Evolutionary conservation across 2,329 filamentous ascomycete genomes (phyloP).

Genomic region (Ceratocystiopsis minuta): DNA sequence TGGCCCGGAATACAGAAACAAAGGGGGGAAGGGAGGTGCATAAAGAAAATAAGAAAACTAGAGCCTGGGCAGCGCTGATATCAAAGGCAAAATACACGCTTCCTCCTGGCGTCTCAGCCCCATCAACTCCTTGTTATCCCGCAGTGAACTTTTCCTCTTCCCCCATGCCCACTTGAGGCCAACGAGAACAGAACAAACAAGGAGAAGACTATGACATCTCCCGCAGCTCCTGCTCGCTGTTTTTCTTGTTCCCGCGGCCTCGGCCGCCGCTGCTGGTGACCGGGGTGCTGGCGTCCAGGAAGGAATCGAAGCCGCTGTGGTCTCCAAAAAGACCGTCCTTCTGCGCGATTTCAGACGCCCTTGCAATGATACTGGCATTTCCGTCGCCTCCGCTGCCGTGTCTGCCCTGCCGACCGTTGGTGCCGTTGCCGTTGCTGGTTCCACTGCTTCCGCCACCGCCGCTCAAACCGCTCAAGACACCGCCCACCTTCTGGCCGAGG

Average conservation of each 20-base stretch:
- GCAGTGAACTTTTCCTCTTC: too few species aligned
- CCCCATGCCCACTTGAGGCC: too few species aligned
- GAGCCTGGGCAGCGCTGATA: too few species aligned
- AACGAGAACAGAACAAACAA: too few species aligned
- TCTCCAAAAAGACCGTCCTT: constrained; percentile 3
- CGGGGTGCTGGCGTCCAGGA: not conserved
- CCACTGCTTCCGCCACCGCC: constrained; percentile 8
- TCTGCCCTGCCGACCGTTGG: not conserved
- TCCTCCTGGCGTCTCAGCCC: too few species aligned
- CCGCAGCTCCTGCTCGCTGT: constrained; percentile 7
- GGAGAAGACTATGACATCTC: constrained; percentile 4
- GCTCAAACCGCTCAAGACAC: constrained; percentile 9
- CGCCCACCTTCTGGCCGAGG: constrained; percentile 10
- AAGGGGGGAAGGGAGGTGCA: too few species aligned
- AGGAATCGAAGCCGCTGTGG: constrained; percentile 3
- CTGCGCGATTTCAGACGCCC: too few species aligned
- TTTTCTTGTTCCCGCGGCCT: constrained; percentile 2
- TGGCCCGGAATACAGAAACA: too few species aligned
- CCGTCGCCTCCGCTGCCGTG: constrained; percentile 2
- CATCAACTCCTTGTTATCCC: too few species aligned
- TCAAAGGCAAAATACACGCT: too few species aligned
- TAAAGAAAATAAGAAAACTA: too few species aligned
- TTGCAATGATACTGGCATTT: too few species aligned
- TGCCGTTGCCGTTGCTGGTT: not conserved
- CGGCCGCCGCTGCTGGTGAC: not conserved